Evolutionary conservation across 176 grass and related monocot genomes (phyloP).

Genomic region (Aegilops longissima): DNA sequence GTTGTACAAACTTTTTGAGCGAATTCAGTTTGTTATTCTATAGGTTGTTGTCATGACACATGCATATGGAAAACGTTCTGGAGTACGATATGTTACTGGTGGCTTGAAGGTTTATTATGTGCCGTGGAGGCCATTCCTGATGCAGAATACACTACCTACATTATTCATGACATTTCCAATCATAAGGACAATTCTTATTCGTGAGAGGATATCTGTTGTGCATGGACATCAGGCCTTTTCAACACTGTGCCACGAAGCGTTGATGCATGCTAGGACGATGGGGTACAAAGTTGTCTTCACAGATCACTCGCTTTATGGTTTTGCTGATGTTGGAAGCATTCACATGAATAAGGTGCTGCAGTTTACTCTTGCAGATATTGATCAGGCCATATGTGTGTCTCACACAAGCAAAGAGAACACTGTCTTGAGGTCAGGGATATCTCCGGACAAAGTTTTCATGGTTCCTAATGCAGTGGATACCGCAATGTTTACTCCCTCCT

Average conservation of each 20-base stretch:
- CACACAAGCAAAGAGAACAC: constrained; percentile 99
- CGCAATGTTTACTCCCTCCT: constrained; percentile 85
- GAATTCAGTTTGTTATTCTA: not conserved
- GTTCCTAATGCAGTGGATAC: constrained; percentile 98
- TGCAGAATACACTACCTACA: constrained; percentile 93
- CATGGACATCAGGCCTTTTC: constrained; percentile 98
- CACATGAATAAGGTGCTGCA: constrained; percentile 99
- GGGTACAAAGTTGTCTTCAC: constrained; percentile 92
- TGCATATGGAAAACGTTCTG: constrained; percentile 89
- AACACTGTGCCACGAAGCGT: constrained; percentile 85
- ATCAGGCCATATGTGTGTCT: constrained; percentile 90
- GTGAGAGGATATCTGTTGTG: constrained; percentile 90
- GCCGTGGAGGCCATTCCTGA: constrained; percentile 83
- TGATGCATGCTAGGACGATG: constrained; percentile 97
- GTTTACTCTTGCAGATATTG: constrained; percentile 94
- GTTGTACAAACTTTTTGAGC: not conserved
- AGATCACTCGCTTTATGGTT: constrained; percentile 96
- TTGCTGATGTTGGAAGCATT: constrained; percentile 92
- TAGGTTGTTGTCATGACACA: constrained; percentile 97
- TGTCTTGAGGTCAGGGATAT: constrained; percentile 88
- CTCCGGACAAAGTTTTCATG: constrained; percentile 80
- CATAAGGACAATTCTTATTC: constrained; percentile 72
- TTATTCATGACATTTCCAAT: constrained; percentile 87
- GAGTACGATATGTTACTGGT: constrained; percentile 84
- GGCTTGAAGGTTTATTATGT: constrained; percentile 96